Base-by-base conservation (phyloP, 2,329 filamentous ascomycete genomes). In the Pseudopyricularia javanii region DNA sequence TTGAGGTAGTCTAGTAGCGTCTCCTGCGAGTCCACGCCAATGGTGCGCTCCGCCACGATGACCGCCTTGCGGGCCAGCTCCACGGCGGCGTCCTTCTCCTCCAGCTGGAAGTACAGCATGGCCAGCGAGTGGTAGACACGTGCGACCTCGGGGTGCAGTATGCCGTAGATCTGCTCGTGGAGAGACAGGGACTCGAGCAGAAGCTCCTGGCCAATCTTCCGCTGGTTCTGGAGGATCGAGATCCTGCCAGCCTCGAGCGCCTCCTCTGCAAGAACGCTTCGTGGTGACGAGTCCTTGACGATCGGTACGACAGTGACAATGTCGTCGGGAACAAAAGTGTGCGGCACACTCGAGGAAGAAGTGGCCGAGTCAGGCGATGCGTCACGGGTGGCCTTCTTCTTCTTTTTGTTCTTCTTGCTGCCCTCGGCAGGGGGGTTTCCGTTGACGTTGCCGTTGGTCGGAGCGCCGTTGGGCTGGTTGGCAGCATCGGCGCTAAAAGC, bases 141-240 rank as follows among this genome's bases (percentile, higher is more conserved):
- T 48, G 91, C 93, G 55, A 97, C 91, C 70, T 98, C 93, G 1
- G 93, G 91, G 66, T 98, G 93, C 26, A 98, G 77, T 54, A 97
- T 94, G 56, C 93, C 93, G 63, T 98, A 98, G 60, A 98, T 97
- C 69, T 98, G 93, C 74, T 98, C 93, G 63, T 98, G 91, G 45
- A 98, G 75, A 47, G 93, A 95, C 56, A 98, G 74, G 35, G 91
- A 96, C 69, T 98, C 93, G n/a, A 97, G 74, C 30, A 98, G 79
- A 54, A 98, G 79, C 68, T 98, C 93, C 69, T 96, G 91, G 40
- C 93, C 93, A 47, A 98, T 81, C 70, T 96, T 93, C 72, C 88
- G 91, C 74, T 98, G 90, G 65, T 88, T 86, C 66, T 97, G 91
- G 61, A 93, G 82, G 56, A 98, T 83, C n/a, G 91, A 96, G 64